Evolutionary conservation across 2,329 filamentous ascomycete genomes (phyloP).

Genomic region (Talaromyces sp.): DNA sequence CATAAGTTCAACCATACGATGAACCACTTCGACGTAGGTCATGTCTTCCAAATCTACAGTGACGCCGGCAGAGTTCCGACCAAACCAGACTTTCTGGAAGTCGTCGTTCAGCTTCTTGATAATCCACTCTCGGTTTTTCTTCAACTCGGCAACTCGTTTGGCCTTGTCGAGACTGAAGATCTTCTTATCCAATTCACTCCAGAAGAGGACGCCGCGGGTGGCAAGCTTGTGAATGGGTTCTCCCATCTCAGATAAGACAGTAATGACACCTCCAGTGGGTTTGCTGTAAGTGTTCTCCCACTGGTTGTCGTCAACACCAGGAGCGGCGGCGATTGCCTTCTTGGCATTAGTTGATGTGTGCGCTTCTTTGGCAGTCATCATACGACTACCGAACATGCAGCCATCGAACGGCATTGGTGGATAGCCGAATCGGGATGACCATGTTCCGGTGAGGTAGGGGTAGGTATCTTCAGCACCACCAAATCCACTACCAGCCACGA

Average conservation of each 20-base stretch:
- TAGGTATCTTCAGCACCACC: conserved; percentile 87
- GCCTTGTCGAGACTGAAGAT: conserved; percentile 96
- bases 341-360: conserved; percentile 84
- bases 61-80: conserved; percentile 73
- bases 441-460: conserved; percentile 82
- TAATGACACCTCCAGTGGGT: conserved; percentile 87
- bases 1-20: conserved; percentile 82
- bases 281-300: conserved; percentile 96
- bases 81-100: conserved; percentile 97
- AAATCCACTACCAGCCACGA: conserved; percentile 88
- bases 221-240: conserved; percentile 99
- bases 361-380: conserved; percentile 93
- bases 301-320: conserved; percentile 72
- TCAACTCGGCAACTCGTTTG: conserved; percentile 80
- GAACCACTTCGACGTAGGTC: conserved; percentile 86
- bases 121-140: conserved; percentile 84
- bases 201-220: conserved; percentile 91
- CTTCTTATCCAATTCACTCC: conserved; percentile 98
- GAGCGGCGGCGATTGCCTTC: conserved; percentile 81
- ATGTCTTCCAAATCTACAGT: conserved; percentile 89
- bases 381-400: conserved; percentile 81
- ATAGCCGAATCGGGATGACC: conserved; percentile 83
- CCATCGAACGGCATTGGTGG: conserved; percentile 94
- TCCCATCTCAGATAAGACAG: conserved; percentile 97
- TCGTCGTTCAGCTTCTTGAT: conserved; percentile 95